These are phyloP conservation scores for Arabidopsis arenosa DNA, from an alignment of 345 rosid genomes.

Conservation along the genomic window DNA sequence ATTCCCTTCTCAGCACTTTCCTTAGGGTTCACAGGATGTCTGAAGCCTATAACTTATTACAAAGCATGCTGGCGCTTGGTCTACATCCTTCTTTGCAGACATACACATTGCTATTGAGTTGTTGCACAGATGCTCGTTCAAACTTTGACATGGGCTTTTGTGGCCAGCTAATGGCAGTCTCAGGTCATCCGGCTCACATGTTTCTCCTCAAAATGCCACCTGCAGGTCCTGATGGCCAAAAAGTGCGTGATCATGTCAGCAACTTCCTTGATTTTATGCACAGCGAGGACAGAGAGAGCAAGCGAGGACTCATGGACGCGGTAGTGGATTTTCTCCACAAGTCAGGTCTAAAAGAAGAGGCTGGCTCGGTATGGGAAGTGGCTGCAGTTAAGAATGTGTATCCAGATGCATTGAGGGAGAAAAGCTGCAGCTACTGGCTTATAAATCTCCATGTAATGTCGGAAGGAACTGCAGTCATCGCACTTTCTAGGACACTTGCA, in stretches of 20 bases:
- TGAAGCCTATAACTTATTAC: slow-evolving; percentile 83
- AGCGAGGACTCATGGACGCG: slow-evolving; percentile 92
- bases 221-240: slow-evolving; percentile 91
- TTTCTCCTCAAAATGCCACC: slow-evolving; percentile 84
- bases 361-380: slow-evolving; percentile 95
- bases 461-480: slow-evolving; percentile 90
- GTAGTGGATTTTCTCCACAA: slow-evolving; percentile 94
- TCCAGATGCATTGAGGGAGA: slow-evolving; percentile 85
- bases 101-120: slow-evolving; percentile 85
- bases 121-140: slow-evolving; percentile 84
- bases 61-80: slow-evolving; percentile 74
- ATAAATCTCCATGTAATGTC: slow-evolving; percentile 98
- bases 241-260: slow-evolving; percentile 79
- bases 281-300: slow-evolving; percentile 98
- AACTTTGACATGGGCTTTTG: slow-evolving; percentile 77
- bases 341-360: slow-evolving; percentile 96
- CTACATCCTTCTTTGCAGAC: slow-evolving; percentile 81
- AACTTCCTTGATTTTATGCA: slow-evolving; percentile 88
- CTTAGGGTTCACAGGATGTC: slow-evolving; percentile 67
- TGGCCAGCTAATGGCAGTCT: slow-evolving; percentile 77
- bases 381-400: slow-evolving; percentile 82
- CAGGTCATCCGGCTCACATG: slow-evolving; percentile 89
- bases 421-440: slow-evolving; percentile 86
- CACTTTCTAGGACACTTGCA: slow-evolving; percentile 84
- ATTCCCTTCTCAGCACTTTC: slow-evolving; percentile 91